These are phyloP conservation scores for Backusella sp. DNA, from an alignment of 192 early-diverging fungal genomes.

Conservation along the genomic window DNA sequence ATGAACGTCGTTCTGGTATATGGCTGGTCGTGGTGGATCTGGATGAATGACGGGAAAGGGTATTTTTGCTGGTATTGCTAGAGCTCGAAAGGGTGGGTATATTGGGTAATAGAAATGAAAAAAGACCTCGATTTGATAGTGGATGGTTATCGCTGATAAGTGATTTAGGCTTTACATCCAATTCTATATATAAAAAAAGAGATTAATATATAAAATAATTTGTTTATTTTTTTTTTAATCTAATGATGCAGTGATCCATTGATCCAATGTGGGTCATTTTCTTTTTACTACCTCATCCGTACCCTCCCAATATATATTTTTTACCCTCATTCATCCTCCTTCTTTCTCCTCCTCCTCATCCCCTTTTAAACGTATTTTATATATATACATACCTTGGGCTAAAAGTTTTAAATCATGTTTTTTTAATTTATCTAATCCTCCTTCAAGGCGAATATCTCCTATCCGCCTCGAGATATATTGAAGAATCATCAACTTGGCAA, in stretches of 20 bases:
- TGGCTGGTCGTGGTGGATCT: not conserved
- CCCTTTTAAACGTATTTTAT: not conserved
- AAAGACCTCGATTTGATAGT: not conserved
- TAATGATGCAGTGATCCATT: not conserved
- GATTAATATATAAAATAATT: not conserved
- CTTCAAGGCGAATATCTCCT: slow-evolving; percentile 7
- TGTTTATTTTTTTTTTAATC: not conserved
- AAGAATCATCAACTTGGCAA: slow-evolving; percentile 11
- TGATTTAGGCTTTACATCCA: slow-evolving; percentile 6
- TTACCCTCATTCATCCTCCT: not conserved
- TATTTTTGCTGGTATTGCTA: not conserved
- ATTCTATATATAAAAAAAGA: slow-evolving; percentile 1
- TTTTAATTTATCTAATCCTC: slow-evolving; percentile 15
- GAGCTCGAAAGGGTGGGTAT: not conserved
- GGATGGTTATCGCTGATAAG: slow-evolving; percentile 9
- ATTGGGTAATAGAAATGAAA: slow-evolving; percentile 4
- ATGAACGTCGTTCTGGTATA: not conserved
- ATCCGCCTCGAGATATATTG: not conserved
- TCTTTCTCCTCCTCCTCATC: not conserved
- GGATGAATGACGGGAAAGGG: slow-evolving; percentile 3
- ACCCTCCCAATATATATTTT: not conserved
- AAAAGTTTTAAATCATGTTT: not conserved
- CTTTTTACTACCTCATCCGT: not conserved
- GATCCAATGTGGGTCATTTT: not conserved
- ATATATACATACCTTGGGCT: not conserved